Base-by-base conservation (phyloP, 331 rosid genomes). In the Prunus yedoensis region DNA sequence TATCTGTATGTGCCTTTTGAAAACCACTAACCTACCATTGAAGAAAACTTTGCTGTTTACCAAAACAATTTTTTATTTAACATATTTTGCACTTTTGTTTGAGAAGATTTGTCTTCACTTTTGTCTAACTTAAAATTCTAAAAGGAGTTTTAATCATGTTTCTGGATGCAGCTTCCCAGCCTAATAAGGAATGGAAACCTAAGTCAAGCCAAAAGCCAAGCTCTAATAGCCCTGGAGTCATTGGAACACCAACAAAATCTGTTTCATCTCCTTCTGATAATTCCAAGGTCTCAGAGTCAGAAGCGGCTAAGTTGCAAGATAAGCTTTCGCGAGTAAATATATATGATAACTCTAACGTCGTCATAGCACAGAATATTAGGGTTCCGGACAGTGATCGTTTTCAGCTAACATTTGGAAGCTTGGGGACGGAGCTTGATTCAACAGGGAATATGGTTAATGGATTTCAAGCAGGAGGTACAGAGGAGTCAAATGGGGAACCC, bases 141-240 rank as follows among this genome's bases (percentile, higher is more conserved):
- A 76, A 76, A 51, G 77, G 70, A 71, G 54, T 74, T 54, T 79
- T 72, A 57, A 75, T 77, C 68, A 58, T 69, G 80, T 61, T 56
- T 86, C 77, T 62, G 82, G 61, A 62, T 87, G 88, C 93, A 95
- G 99, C 80, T 78, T 71, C 96, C 64, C 99, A 88, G 82, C 89
- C 89, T 71, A 92, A 84, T 81, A 94, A 89, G 81, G 96, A 89
- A 85, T 95, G 98, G 99, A 95, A 87, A 81, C 97, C 98, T 56
- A 95, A 95, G 81, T 88, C 91, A 63, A 90, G 94, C 86, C 94
- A 87, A 85, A 95, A 89, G 83, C 68, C 78, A 50, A 87, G 82
- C 72, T 69, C 77, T 54, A 87, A 79, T 51, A 70, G 69, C 81
- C 94, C 90, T 65, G 94, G 97, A 64, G 98, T 92, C 58, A 89